Evolutionary conservation across 352 stramenopile genomes (phyloP).

Genomic region (Pythium guiyangense): DNA sequence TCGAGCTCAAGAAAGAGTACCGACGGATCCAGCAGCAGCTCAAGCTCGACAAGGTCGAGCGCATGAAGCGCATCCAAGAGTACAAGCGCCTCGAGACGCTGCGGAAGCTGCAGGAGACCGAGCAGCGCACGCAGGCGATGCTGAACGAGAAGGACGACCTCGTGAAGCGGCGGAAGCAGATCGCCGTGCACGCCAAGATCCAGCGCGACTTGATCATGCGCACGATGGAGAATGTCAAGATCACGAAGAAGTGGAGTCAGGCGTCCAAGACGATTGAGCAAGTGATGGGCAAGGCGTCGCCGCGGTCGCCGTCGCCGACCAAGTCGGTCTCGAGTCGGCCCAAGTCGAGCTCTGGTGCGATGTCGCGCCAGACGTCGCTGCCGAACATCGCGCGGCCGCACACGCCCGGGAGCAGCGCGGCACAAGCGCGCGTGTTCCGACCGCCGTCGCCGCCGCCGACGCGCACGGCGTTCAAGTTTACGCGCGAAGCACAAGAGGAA

Average conservation of each 20-base stretch:
- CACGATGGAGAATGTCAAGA: constrained; percentile 87
- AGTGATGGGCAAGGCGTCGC: constrained; percentile 43
- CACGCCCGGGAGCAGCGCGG: constrained; percentile 12
- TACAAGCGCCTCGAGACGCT: constrained; percentile 90
- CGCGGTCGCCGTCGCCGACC: constrained; percentile 32
- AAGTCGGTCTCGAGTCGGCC: constrained; percentile 30
- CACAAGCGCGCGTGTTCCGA: constrained; percentile 43
- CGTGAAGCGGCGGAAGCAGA: constrained; percentile 70
- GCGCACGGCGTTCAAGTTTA: constrained; percentile 70
- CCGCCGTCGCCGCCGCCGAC: constrained; percentile 61
- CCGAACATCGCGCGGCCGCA: constrained; percentile 27
- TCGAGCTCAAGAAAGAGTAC: constrained; percentile 84
- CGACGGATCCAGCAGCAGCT: constrained; percentile 72
- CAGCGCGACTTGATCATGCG: constrained; percentile 86
- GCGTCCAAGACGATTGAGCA: constrained; percentile 76
- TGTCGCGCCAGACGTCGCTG: constrained; percentile 36
- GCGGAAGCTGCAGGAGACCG: constrained; percentile 80
- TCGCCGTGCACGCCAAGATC: constrained; percentile 82
- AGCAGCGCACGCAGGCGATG: constrained; percentile 77
- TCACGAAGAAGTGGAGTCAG: constrained; percentile 85
- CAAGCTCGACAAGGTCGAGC: constrained; percentile 89
- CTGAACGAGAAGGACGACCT: constrained; percentile 71
- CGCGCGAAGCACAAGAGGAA: constrained; percentile 47
- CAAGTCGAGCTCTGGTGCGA: constrained; percentile 45
- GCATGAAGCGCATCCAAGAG: constrained; percentile 89